Base-by-base conservation (phyloP, 2,329 filamentous ascomycete genomes). In the Clonostachys byssicola region DNA sequence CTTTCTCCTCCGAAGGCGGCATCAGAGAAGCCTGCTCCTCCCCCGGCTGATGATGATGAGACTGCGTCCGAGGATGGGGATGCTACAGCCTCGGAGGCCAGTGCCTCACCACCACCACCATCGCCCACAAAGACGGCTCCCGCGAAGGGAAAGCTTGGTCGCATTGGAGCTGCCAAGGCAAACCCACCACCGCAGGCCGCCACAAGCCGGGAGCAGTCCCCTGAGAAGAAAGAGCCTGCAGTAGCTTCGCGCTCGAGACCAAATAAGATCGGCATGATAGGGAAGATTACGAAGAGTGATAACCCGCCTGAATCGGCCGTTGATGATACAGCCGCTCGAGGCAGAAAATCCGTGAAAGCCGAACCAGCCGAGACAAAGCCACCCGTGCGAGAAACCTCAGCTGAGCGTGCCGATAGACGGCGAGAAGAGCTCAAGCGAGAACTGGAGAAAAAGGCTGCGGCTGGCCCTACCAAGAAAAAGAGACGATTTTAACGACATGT, bases 381-480 rank as follows among this genome's bases (percentile, higher is more conserved):
- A 57, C 62, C 44, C 55, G 59, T 18, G 30, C 66, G 68, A 47
- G 72, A 74, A 51, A 72, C 67, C 0, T 72, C 71, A 4, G 62
- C 67, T 51, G 71, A 76, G 44, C 61, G 70, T 23, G 75, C 76
- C 4, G 72, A 78, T 49, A 65, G 74, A 35, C 75, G 72, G 50
- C 67, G 77, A 44, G 66, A 70, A n/a, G 75, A 81, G 52, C 60
- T 79, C 30, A 72, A 75, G 47, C 67, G 63, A 47, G 74, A 81
- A 35, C 60, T 79, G 13, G 71, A 78, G 52, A 71, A 59, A 49
- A 77, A 75, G 55, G 70, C 70, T 4, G 67, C 72, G 0, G 70
- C 69, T 16, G 73, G 72, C 2, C 78, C 78, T 5, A 67, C 65
- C 7, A 78, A 73, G 60, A 82, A 82, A 66, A 81, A 79, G 62